phyloP scores from a whole-genome alignment of 23 red algal genomes.

The Gracilaria vermiculophylla region DNA sequence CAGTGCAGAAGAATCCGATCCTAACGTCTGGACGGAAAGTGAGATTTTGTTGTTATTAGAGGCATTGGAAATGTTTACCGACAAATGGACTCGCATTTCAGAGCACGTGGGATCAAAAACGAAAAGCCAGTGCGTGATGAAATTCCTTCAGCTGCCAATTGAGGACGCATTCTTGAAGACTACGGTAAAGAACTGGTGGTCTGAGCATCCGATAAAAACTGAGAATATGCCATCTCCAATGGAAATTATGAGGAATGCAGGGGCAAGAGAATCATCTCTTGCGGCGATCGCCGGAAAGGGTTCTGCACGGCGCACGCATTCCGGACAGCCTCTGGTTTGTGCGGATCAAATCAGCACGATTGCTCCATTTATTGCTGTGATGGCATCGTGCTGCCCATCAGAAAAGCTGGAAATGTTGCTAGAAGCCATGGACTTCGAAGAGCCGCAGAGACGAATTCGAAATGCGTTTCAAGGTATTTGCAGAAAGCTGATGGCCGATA shows the following conservation, averaged over 20 bases:
- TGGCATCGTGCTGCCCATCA: slow-evolving; percentile 5
- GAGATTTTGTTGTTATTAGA: slow-evolving; percentile 91
- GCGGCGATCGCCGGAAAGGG: slow-evolving; percentile 23
- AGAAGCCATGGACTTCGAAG: slow-evolving; percentile 18
- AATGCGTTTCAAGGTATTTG: neutral
- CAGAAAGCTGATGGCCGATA: neutral
- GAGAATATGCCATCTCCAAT: slow-evolving; percentile 27
- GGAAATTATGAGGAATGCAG: slow-evolving; percentile 49
- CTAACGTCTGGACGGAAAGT: slow-evolving; percentile 83
- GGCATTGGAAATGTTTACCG: slow-evolving; percentile 90
- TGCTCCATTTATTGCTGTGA: slow-evolving; percentile 21
- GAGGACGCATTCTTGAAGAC: slow-evolving; percentile 86
- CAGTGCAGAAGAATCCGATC: slow-evolving; percentile 39
- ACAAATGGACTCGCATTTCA: slow-evolving; percentile 90
- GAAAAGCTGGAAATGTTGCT: slow-evolving; percentile 40
- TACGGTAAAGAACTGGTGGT: slow-evolving; percentile 51
- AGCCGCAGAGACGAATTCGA: slow-evolving; percentile 12
- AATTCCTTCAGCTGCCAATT: slow-evolving; percentile 97
- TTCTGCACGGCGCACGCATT: neutral
- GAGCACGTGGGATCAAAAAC: slow-evolving; percentile 94
- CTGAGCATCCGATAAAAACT: slow-evolving; percentile 6
- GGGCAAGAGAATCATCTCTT: slow-evolving; percentile 30
- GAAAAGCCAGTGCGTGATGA: slow-evolving; percentile 87
- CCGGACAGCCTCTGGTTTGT: slow-evolving; percentile 57
- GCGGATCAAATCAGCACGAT: slow-evolving; percentile 63